Evolutionary conservation across 106 monocot genomes (phyloP).

Genomic region (Gastrodia elata): DNA sequence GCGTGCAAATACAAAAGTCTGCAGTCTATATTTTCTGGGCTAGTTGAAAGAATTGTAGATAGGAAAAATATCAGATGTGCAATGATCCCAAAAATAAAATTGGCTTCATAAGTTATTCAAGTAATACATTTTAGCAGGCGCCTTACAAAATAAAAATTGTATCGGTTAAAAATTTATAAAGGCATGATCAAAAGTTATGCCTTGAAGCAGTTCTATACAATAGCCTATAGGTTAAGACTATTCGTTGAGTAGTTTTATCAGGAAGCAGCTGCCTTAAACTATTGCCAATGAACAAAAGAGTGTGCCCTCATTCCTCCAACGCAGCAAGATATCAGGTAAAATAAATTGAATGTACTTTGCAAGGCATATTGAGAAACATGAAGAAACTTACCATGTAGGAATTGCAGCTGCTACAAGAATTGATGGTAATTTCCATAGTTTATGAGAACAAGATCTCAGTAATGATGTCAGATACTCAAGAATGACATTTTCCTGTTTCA

Average conservation of each 20-base stretch:
- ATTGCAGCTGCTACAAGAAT: slow-evolving; percentile 50
- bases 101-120: too few relatives aligned
- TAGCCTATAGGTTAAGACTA: not conserved
- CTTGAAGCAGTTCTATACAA: not conserved
- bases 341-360: not conserved
- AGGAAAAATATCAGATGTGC: too few relatives aligned
- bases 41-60: too few relatives aligned
- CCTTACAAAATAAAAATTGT: too few relatives aligned
- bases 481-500: slow-evolving; percentile 52
- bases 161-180: too few relatives aligned
- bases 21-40: too few relatives aligned
- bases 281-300: not conserved
- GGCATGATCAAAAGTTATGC: too few relatives aligned
- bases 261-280: not conserved
- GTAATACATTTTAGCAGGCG: too few relatives aligned
- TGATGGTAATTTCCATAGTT: slow-evolving; percentile 51
- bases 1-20: too few relatives aligned
- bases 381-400: slow-evolving; percentile 42
- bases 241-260: not conserved
- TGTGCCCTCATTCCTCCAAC: not conserved
- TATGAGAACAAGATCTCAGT: slow-evolving; percentile 27
- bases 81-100: too few relatives aligned
- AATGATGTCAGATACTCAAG: slow-evolving; percentile 39
- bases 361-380: not conserved
- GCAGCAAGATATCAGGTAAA: not conserved